These are phyloP conservation scores for Apophysomyces ossiformis DNA, from an alignment of 371 early-diverging fungal species.

Conservation along the genomic window DNA sequence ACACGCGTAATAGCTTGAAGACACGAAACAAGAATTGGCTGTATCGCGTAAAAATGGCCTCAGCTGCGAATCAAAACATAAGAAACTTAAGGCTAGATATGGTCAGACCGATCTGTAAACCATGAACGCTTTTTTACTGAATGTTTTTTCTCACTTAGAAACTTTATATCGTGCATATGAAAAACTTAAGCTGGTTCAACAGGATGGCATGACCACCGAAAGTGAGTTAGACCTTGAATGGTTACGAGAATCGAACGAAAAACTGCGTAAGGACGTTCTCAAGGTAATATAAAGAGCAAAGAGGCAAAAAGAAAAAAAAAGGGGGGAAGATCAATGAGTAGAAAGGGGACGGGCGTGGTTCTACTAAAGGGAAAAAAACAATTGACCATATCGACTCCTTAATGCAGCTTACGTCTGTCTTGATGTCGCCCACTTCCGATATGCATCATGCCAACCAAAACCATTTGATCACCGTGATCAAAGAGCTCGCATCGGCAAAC, in stretches of 20 bases:
- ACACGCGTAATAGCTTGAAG: constrained; percentile 34
- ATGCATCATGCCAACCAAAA: constrained; percentile 11
- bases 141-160: constrained; percentile 15
- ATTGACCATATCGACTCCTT: background rate
- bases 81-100: constrained; percentile 34
- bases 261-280: constrained; percentile 41
- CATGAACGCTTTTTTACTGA: background rate
- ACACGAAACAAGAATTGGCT: constrained; percentile 44
- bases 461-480: constrained; percentile 39
- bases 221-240: constrained; percentile 28
- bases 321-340: too few relatives aligned
- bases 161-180: constrained; percentile 22
- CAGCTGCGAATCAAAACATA: constrained; percentile 49
- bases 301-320: too few relatives aligned
- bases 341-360: background rate
- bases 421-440: constrained; percentile 2
- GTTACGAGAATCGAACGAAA: constrained; percentile 49
- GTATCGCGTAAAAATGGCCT: constrained; percentile 37
- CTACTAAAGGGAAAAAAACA: background rate
- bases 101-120: constrained; percentile 20
- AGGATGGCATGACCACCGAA: constrained; percentile 9
- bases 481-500: constrained; percentile 50
- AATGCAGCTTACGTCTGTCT: constrained; percentile 28
- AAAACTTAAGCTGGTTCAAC: constrained; percentile 9
- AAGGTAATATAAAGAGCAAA: constrained; percentile 31